Conservation (phyloP, 768 basidiomycete genomes). For the Strobilomyces confusus region DNA sequence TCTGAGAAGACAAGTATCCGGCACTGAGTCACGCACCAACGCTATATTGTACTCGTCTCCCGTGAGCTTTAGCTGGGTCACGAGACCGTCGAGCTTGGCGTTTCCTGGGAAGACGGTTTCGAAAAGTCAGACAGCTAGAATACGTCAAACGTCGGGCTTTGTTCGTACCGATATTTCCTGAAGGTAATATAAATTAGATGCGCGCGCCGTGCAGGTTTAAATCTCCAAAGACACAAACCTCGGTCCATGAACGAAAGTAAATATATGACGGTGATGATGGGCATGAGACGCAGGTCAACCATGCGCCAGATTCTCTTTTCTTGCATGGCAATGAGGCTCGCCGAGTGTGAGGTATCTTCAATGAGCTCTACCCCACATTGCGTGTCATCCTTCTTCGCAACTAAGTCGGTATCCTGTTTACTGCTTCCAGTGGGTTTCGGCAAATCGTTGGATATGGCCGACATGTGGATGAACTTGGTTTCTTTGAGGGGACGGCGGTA, state of each 20-base stretch:
- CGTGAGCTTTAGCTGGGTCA: neutral
- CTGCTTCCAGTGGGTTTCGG: neutral
- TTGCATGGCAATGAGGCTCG: neutral
- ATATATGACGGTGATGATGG: constrained; percentile 4
- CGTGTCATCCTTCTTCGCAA: neutral
- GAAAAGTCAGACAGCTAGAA: neutral
- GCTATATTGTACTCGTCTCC: constrained; percentile 2
- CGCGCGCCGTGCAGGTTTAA: neutral
- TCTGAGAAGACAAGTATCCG: neutral
- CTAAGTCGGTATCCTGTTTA: neutral
- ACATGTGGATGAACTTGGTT: neutral
- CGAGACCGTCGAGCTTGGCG: constrained; percentile 3
- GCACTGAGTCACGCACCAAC: neutral
- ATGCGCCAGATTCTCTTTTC: neutral
- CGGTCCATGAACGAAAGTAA: constrained; percentile 3
- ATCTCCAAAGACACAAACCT: neutral
- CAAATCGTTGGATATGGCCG: neutral
- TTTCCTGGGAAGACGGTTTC: neutral
- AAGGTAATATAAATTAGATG: neutral
- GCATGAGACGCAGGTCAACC: constrained; percentile 1
- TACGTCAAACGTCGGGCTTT: neutral
- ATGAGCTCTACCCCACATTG: neutral
- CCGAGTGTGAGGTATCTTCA: neutral
- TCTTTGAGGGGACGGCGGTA: neutral
- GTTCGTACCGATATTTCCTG: constrained; percentile 4